Conservation (phyloP, 768 basidiomycete genomes). For the Xerocomellus intermedius region DNA sequence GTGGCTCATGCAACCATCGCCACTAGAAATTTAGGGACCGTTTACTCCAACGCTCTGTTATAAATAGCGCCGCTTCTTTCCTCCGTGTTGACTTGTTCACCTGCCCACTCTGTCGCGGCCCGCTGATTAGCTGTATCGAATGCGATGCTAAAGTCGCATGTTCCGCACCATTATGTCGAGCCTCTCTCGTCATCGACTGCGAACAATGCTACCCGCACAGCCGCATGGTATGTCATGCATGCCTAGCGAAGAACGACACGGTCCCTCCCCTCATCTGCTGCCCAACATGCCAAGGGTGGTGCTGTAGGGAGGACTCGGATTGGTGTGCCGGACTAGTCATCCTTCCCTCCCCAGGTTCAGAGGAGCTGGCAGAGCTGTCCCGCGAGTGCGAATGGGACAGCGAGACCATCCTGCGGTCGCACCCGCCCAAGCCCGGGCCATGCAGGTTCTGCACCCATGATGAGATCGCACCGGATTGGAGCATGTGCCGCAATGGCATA, state of each 20-base stretch:
- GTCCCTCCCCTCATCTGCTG: conserved; percentile 8
- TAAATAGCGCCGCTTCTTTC: conserved; percentile 2
- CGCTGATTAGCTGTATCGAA: conserved; percentile 3
- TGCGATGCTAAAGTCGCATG: conserved; percentile 11
- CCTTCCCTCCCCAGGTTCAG: conserved; percentile 8
- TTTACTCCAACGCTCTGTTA: neutral
- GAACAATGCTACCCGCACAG: conserved; percentile 3
- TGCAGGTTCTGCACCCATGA: neutral
- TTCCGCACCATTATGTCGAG: neutral
- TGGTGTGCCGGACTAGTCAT: conserved; percentile 18
- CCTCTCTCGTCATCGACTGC: neutral
- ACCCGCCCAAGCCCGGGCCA: conserved; percentile 9
- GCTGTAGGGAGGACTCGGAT: conserved; percentile 9
- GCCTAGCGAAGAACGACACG: neutral
- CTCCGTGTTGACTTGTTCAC: conserved; percentile 11
- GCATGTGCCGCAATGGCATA: neutral
- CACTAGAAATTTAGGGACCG: conserved; percentile 11
- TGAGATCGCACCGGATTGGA: neutral
- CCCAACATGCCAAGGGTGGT: conserved; percentile 4
- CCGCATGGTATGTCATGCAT: conserved; percentile 5
- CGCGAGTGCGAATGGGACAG: conserved; percentile 2
- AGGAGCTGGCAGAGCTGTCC: conserved; percentile 1
- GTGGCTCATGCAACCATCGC: neutral
- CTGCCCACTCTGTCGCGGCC: conserved; percentile 6
- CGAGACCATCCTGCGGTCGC: conserved; percentile 13